Conservation (phyloP, 179 eudicot species). For the Vitellaria paradoxa region DNA sequence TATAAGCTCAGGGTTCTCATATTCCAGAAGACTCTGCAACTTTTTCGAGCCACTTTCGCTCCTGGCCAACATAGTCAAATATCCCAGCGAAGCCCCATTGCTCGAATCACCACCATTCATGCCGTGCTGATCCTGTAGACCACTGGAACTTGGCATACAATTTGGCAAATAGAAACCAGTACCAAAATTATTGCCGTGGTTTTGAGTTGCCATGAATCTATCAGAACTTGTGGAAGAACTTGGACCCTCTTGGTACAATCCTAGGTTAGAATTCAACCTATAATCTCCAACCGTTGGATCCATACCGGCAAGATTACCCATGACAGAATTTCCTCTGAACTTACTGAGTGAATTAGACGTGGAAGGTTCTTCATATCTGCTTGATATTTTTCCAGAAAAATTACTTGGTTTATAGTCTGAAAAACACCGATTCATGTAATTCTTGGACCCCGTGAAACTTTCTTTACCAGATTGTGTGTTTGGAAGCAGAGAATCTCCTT, state of each 20-base stretch:
- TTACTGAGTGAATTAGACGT: background rate
- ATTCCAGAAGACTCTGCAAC: background rate
- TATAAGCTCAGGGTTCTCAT: background rate
- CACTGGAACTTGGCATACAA: background rate
- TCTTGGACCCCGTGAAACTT: background rate
- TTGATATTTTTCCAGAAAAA: background rate
- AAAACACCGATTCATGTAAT: background rate
- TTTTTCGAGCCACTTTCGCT: background rate
- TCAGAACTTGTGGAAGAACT: background rate
- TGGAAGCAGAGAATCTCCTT: background rate
- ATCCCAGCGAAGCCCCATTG: background rate
- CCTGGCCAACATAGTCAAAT: background rate
- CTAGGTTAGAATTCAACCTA: background rate
- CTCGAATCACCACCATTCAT: background rate
- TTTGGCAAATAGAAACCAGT: background rate
- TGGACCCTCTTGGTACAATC: background rate
- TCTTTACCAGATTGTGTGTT: background rate
- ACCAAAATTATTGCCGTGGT: background rate
- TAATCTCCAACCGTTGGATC: background rate
- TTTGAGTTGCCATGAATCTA: background rate
- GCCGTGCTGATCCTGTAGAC: background rate
- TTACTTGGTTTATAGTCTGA: background rate
- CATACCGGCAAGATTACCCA: background rate
- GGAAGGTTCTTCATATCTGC: background rate
- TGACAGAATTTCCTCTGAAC: background rate